Evolutionary conservation across 805 yeast genomes (phyloP).

Genomic region (Metschnikowia dekortorum): DNA sequence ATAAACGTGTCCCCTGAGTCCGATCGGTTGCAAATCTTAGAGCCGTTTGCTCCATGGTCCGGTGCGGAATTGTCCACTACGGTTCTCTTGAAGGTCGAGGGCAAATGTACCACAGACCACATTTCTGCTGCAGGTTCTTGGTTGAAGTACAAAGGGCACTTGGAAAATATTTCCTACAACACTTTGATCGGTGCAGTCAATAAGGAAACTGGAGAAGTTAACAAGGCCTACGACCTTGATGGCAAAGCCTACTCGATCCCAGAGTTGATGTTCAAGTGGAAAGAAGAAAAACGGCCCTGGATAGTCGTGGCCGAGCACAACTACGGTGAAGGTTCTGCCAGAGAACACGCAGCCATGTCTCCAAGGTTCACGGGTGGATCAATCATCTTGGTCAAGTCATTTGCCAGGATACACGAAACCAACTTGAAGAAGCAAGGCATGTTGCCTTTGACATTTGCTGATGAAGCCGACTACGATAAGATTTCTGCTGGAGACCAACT

Average conservation of each 20-base stretch:
- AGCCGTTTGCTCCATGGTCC: conserved; percentile 83
- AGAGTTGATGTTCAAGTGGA: conserved; percentile 96
- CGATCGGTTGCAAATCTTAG: conserved; percentile 85
- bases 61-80: conserved; percentile 77
- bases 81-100: conserved; percentile 86
- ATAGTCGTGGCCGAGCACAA: conserved; percentile 95
- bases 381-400: conserved; percentile 84
- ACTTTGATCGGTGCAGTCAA: conserved; percentile 96
- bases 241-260: conserved; percentile 80
- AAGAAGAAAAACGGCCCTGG: conserved; percentile 81
- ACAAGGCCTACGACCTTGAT: conserved; percentile 81
- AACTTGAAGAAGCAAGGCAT: conserved; percentile 97
- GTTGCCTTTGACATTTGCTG: conserved; percentile 88
- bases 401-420: conserved; percentile 98
- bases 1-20: conserved; percentile 82
- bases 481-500: conserved; percentile 64
- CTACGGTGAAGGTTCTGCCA: conserved; percentile 98
- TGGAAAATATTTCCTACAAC: conserved; percentile 91
- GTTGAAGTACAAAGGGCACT: conserved; percentile 97
- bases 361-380: conserved; percentile 94
- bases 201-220: conserved; percentile 95
- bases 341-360: conserved; percentile 97
- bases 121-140: conserved; percentile 98
- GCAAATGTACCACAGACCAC: conserved; percentile 98
- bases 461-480: conserved; percentile 84